Percentiles rank a stretch among this genome's conserved stretches.
Evolutionary conservation across 768 basidiomycete species (phyloP).

Genomic region (Calocybe gangraenosa): DNA sequence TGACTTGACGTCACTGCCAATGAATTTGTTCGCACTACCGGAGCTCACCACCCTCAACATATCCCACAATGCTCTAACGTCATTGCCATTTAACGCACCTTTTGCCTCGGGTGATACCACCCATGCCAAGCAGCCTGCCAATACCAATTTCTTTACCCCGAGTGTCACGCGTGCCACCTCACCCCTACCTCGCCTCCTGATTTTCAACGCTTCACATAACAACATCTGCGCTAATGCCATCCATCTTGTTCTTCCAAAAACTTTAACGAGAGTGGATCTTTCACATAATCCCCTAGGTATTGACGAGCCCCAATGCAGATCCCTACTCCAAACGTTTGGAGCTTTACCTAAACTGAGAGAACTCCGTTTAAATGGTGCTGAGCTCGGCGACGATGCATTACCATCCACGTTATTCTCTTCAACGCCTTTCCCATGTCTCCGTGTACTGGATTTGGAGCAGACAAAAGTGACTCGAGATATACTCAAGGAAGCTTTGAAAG

Average conservation of each 20-base stretch:
- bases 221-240: constrained; percentile 52
- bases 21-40: constrained; percentile 64
- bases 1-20: constrained; percentile 55
- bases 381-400: constrained; percentile 60
- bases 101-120: constrained; percentile 33
- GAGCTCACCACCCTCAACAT: constrained; percentile 62
- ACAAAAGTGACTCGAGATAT: constrained; percentile 52
- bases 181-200: constrained; percentile 64
- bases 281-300: constrained; percentile 62
- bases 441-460: constrained; percentile 61
- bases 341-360: constrained; percentile 51
- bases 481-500: constrained; percentile 40
- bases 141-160: constrained; percentile 61
- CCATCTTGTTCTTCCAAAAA: constrained; percentile 48
- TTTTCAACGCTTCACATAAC: constrained; percentile 66
- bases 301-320: constrained; percentile 25
- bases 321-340: constrained; percentile 44
- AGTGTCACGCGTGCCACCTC: constrained; percentile 56
- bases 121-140: constrained; percentile 26
- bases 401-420: constrained; percentile 34
- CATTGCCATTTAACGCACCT: constrained; percentile 59
- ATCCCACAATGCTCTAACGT: constrained; percentile 62
- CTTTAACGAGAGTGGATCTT: constrained; percentile 56
- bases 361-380: constrained; percentile 49
- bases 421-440: constrained; percentile 46